A percentile compares a stretch with the other conserved stretches of the same genome.
These are phyloP conservation scores for Fusarium gaditjirri DNA, from an alignment of 2,329 filamentous ascomycete genomes.

Conservation along the genomic window DNA sequence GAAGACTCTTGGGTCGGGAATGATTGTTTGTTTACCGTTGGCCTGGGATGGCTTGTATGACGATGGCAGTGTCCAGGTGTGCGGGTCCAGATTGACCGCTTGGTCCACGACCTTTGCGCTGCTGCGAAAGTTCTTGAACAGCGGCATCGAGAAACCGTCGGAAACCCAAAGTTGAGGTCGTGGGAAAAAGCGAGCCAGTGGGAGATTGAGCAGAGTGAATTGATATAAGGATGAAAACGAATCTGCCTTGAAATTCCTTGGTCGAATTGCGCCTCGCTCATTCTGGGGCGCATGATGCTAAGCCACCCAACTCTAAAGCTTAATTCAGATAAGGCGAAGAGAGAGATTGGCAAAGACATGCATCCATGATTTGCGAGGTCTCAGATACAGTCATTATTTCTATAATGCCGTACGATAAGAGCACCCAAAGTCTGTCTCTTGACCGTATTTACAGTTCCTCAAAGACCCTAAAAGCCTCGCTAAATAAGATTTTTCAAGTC, in stretches of 20 bases:
- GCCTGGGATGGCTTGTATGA: slow-evolving; percentile 11
- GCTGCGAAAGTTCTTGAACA: slow-evolving; percentile 13
- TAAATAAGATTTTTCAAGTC: no score
- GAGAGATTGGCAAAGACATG: not conserved
- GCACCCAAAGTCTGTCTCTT: no score
- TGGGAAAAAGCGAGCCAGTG: no score
- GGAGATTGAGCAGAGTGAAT: no score
- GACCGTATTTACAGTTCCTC: no score
- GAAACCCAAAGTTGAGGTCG: no score
- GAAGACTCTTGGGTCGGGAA: slow-evolving; percentile 14
- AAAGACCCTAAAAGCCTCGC: no score
- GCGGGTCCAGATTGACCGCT: slow-evolving; percentile 5
- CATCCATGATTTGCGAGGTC: no score
- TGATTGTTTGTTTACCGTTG: slow-evolving; percentile 7
- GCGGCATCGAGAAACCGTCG: not conserved
- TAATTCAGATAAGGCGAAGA: not conserved
- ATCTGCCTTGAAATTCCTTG: not conserved
- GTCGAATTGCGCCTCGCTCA: not conserved
- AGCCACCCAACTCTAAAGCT: slow-evolving; percentile 7
- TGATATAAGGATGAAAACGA: not conserved
- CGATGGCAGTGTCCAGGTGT: slow-evolving; percentile 20
- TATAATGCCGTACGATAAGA: not conserved
- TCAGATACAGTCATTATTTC: not conserved
- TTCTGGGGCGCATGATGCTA: slow-evolving; percentile 7
- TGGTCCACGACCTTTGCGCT: slow-evolving; percentile 6